These are phyloP conservation scores for Talaromyces verruculosus DNA, from an alignment of 2,329 filamentous ascomycete genomes.

Conservation along the genomic window DNA sequence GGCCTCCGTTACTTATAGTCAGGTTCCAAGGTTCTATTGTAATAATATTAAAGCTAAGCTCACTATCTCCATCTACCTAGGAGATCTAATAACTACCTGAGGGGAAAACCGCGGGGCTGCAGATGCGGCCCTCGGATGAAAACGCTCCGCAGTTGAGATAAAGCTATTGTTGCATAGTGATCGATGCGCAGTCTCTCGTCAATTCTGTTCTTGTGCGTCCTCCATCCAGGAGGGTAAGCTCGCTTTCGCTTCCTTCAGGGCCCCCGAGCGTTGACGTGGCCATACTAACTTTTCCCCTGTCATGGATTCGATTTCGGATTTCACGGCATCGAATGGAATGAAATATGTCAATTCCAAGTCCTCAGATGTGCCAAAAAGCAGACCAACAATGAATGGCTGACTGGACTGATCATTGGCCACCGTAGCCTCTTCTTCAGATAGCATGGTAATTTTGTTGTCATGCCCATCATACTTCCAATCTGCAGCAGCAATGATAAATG, in stretches of 20 bases:
- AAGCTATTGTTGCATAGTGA: too few relatives aligned
- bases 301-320: constrained; percentile 9
- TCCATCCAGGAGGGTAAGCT: background rate
- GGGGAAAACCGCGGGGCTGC: too few relatives aligned
- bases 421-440: background rate
- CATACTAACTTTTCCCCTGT: constrained; percentile 12
- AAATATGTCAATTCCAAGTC: background rate
- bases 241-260: background rate
- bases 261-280: background rate
- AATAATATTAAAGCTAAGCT: too few relatives aligned
- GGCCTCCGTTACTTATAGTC: too few relatives aligned
- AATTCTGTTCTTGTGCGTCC: too few relatives aligned
- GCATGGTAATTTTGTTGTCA: background rate
- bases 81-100: too few relatives aligned
- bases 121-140: too few relatives aligned
- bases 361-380: background rate
- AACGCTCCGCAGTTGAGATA: too few relatives aligned
- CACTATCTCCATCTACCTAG: too few relatives aligned
- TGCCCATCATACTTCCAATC: background rate
- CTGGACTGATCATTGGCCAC: background rate
- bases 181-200: too few relatives aligned
- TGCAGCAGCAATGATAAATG: constrained; percentile 5
- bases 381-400: constrained; percentile 5
- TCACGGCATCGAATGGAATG: constrained; percentile 13
- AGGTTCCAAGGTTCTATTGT: too few relatives aligned